Conservation (phyloP, 345 rosid genomes). For the Eutrema heterophyllum region DNA sequence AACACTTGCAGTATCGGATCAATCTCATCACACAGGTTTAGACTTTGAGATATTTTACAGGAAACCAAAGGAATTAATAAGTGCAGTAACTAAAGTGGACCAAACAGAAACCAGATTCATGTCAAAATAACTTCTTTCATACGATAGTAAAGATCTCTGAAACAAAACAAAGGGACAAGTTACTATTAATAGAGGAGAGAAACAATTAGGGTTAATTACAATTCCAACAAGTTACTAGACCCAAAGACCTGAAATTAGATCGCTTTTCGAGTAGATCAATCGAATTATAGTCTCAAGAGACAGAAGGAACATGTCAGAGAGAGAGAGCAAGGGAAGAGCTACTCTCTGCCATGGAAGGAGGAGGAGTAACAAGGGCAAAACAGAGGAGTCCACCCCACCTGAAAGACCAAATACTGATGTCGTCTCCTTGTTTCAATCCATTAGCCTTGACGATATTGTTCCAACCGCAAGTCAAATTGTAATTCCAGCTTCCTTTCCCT, state of each 20-base stretch:
- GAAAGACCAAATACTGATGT: background rate
- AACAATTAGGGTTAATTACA: background rate
- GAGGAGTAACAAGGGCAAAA: conserved; percentile 9
- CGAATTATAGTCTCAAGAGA: background rate
- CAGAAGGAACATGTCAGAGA: background rate
- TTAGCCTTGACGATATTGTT: background rate
- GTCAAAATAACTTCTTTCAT: no score
- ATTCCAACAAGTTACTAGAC: background rate
- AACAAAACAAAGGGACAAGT: background rate
- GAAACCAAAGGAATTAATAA: no score
- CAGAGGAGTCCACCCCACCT: background rate
- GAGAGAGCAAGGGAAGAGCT: background rate
- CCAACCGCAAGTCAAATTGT: background rate
- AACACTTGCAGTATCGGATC: background rate
- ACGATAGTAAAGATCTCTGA: background rate
- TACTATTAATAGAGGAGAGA: background rate
- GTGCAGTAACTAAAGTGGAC: no score
- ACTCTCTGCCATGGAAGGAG: background rate
- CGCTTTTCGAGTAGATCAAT: background rate
- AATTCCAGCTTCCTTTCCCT: background rate
- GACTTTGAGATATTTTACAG: background rate
- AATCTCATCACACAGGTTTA: background rate
- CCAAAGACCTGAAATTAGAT: background rate
- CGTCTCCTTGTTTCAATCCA: background rate
- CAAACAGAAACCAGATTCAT: no score